Conservation (phyloP, 2,329 filamentous ascomycete genomes). For the Endoconidiophora polonica region DNA sequence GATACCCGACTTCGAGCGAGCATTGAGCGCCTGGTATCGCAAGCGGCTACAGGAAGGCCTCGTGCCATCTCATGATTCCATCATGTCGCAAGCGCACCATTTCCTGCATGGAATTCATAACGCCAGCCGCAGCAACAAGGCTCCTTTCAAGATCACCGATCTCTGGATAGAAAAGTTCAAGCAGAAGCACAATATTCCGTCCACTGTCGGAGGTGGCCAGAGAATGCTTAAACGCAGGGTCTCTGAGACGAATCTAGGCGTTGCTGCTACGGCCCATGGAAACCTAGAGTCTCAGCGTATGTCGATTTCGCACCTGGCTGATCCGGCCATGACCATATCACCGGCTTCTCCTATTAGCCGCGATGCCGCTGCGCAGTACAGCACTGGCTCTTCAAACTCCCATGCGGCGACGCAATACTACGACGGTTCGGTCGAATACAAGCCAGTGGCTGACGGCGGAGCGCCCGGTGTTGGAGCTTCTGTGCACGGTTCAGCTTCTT, state of each 20-base stretch:
- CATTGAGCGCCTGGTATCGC: conserved; percentile 71
- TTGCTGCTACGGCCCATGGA: conserved; percentile 17
- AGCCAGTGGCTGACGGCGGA: background rate
- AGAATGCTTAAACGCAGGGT: conserved; percentile 16
- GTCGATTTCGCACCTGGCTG: conserved; percentile 22
- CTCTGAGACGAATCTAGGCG: too few species aligned
- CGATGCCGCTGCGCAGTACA: background rate
- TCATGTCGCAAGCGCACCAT: conserved; percentile 66
- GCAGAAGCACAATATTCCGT: conserved; percentile 54
- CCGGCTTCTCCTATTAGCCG: conserved; percentile 5
- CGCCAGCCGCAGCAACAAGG: conserved; percentile 44
- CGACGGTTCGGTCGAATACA: background rate
- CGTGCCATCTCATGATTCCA: conserved; percentile 60
- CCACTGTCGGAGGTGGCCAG: conserved; percentile 12
- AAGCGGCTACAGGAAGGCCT: conserved; percentile 65
- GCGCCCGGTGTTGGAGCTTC: background rate
- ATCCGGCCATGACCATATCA: conserved; percentile 19
- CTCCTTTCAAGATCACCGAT: conserved; percentile 52
- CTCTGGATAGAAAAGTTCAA: conserved; percentile 94
- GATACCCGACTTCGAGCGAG: conserved; percentile 78
- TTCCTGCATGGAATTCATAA: conserved; percentile 58
- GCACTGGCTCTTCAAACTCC: conserved; percentile 29
- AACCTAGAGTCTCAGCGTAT: conserved; percentile 18
- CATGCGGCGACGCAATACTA: background rate
- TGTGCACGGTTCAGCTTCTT: background rate